Base-by-base conservation (phyloP, 2,329 filamentous ascomycete genomes). In the Colletotrichum horii region DNA sequence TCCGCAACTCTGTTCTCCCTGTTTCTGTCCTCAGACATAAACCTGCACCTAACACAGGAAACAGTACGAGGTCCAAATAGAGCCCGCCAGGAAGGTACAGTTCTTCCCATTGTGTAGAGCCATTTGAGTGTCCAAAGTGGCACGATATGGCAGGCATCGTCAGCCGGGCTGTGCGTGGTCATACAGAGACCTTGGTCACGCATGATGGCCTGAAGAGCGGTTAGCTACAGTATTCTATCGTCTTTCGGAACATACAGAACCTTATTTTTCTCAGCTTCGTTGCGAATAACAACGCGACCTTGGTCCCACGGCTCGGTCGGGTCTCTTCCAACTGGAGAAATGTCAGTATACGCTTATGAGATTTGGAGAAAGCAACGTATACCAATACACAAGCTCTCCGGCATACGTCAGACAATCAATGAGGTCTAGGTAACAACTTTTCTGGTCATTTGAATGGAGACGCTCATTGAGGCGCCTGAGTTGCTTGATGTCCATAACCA, bases 41-140 rank as follows among this genome's bases (percentile, higher is more conserved):
- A n/a, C 0, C 9, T n/a, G 3, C n/a, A 4, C 38, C 6, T 3
- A 6, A 43, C 6, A 43, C n/a, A 6, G 38, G 0, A 11, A 3
- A 6, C 19, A 3, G 38, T 43, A 43, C 8, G 1, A 43, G 5
- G 9, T n/a, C 14, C 38, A 11, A 43, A 12, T 0, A 43, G 38
- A 4, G 5, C 0, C 8, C 4, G 4, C 19, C 38, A 43, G 34
- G 2, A 4, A 38, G 8, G 3, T 38, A 3, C 16, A 38, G 16
- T 5, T 19, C 1, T 9, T 1, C 5, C 8, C 38, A 43, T 43
- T 43, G 38, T 4, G 38, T 43, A n/a, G 38, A 4, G 9, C 38
- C 38, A 43, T 43, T 43, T 43, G 38, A 43, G 38, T 43, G 38
- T 43, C 38, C 38, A 43, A 43, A 43, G 38, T 43, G 38, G 38